These are phyloP conservation scores for Chaetoceros tenuissimus DNA, from an alignment of 108 stramenopile species.

Conservation along the genomic window DNA sequence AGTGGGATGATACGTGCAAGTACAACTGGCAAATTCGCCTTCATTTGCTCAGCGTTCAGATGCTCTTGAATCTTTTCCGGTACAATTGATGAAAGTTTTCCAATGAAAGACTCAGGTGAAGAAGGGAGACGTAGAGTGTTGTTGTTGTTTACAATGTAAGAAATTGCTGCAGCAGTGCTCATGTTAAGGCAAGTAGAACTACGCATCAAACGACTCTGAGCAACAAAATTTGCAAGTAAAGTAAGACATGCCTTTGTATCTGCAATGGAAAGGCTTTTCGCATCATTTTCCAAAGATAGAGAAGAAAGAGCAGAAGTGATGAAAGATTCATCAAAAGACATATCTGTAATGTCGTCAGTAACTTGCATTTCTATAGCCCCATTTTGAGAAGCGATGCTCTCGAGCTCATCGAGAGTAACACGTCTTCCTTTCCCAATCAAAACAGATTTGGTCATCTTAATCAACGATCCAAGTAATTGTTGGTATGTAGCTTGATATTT, in stretches of 20 bases:
- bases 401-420: constrained; percentile 6
- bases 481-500: too few relatives aligned
- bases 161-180: neutral
- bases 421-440: constrained; percentile 13
- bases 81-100: neutral
- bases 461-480: too few relatives aligned
- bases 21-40: neutral
- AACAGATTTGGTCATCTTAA: constrained; percentile 2
- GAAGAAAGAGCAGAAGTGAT: neutral
- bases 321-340: neutral
- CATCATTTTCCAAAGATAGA: neutral
- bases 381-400: constrained; percentile 1
- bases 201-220: neutral
- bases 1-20: neutral
- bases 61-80: neutral
- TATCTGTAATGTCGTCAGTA: neutral
- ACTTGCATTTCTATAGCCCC: constrained; percentile 4
- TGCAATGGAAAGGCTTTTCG: neutral
- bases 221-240: neutral
- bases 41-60: neutral
- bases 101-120: neutral
- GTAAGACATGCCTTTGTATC: neutral
- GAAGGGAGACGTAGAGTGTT: neutral
- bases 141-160: neutral
- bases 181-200: neutral